phyloP scores from a whole-genome alignment of 2,329 filamentous ascomycete species.

The Allantophomopsis cytisporea region DNA sequence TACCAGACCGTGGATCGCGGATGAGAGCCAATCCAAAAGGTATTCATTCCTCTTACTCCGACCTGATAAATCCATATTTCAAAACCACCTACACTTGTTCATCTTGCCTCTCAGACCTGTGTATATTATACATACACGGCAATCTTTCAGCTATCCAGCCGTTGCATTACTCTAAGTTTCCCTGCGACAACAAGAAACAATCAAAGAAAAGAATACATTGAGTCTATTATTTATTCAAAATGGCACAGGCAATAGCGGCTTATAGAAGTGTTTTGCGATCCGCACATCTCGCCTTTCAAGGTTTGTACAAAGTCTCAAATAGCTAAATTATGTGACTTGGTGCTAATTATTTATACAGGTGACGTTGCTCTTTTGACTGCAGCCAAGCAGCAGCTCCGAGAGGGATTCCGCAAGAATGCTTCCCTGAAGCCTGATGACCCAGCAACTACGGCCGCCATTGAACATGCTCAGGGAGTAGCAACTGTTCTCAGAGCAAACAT shows the following conservation, averaged over 20 bases:
- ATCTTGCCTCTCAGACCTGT: no score
- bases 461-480: conserved; percentile 73
- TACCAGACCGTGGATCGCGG: no score
- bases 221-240: no score
- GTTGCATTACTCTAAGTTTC: no score
- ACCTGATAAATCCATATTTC: no score
- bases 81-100: no score
- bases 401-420: conserved; percentile 57
- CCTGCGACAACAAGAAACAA: no score
- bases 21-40: no score
- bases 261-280: conserved; percentile 77
- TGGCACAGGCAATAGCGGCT: conserved; percentile 43
- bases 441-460: conserved; percentile 49
- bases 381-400: conserved; percentile 59
- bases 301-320: conserved; percentile 28
- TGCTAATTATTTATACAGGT: conserved; percentile 32
- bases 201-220: no score
- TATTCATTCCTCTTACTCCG: no score
- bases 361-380: conserved; percentile 56
- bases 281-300: conserved; percentile 69
- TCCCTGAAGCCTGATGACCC: conserved; percentile 41
- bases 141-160: no score
- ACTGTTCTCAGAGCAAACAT: conserved; percentile 70
- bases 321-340: background rate
- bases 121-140: no score